Evolutionary conservation across 148 eudicot genomes (phyloP).

Genomic region (Fagopyrum tataricum): DNA sequence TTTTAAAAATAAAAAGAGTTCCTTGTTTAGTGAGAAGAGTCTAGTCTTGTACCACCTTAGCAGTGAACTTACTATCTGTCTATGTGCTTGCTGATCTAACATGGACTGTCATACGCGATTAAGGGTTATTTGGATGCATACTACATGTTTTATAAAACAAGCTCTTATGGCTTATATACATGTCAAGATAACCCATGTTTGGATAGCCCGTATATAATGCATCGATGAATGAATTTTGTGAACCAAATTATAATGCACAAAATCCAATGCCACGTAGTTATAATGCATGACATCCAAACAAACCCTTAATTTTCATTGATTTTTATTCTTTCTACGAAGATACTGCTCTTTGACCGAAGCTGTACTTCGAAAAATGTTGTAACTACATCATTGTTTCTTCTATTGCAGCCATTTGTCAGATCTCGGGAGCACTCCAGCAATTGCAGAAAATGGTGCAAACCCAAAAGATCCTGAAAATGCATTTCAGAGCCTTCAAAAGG

Average conservation of each 20-base stretch:
- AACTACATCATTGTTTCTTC: neutral
- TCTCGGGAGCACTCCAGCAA: slow-evolving; percentile 27
- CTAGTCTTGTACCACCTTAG: neutral
- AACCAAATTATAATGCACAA: too few relatives aligned
- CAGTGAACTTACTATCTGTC: neutral
- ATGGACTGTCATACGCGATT: neutral
- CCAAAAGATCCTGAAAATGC: slow-evolving; percentile 29
- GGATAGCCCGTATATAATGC: too few relatives aligned
- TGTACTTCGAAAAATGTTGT: neutral
- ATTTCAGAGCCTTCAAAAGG: slow-evolving; percentile 49
- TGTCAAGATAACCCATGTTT: too few relatives aligned
- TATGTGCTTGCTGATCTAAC: neutral
- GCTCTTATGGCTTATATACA: too few relatives aligned
- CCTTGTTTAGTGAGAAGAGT: neutral
- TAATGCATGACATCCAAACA: neutral
- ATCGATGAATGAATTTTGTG: too few relatives aligned
- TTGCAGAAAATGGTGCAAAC: slow-evolving; percentile 25
- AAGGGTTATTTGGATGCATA: too few relatives aligned
- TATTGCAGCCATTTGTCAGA: slow-evolving; percentile 38
- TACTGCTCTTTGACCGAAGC: neutral
- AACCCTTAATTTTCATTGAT: neutral
- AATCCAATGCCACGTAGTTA: too few relatives aligned
- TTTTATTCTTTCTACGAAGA: neutral
- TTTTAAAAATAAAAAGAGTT: slow-evolving; percentile 4
- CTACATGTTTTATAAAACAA: too few relatives aligned